Evolutionary conservation across 1,284 basidiomycete genomes (phyloP).

Genomic region (Austropuccinia psidii): DNA sequence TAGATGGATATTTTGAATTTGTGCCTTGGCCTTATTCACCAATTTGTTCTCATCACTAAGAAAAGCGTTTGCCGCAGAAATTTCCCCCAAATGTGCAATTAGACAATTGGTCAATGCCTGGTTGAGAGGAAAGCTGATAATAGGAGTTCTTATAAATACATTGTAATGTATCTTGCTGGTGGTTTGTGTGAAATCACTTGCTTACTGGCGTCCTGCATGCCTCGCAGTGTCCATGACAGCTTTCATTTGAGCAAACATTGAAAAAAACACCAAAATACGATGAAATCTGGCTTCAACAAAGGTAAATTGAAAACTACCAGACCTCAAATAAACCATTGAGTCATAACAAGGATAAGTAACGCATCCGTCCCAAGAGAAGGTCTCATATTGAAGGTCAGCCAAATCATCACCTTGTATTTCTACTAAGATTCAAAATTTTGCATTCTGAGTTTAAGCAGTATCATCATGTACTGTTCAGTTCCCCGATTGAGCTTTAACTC

Average conservation of each 20-base stretch:
- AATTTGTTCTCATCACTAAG: constrained; percentile 53
- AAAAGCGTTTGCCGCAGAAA: constrained; percentile 72
- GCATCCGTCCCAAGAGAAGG: constrained; percentile 64
- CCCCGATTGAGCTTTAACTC: constrained; percentile 74
- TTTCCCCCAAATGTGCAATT: constrained; percentile 77
- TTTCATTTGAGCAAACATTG: constrained; percentile 67
- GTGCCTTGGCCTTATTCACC: constrained; percentile 62
- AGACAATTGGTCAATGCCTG: constrained; percentile 63
- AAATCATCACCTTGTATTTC: constrained; percentile 93
- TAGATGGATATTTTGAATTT: constrained; percentile 75
- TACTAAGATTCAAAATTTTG: constrained; percentile 69
- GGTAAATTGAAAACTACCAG: constrained; percentile 84
- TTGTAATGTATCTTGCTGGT: constrained; percentile 76
- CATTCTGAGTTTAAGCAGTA: constrained; percentile 53
- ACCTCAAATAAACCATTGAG: constrained; percentile 70
- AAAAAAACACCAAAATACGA: constrained; percentile 72
- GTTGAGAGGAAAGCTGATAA: constrained; percentile 76
- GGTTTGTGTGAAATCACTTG: constrained; percentile 61
- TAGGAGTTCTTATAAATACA: constrained; percentile 81
- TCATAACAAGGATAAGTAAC: constrained; percentile 71
- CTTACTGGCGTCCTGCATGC: constrained; percentile 80
- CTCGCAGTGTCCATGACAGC: constrained; percentile 89
- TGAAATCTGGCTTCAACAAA: constrained; percentile 81
- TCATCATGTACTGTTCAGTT: constrained; percentile 79
- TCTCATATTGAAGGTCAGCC: constrained; percentile 91